phyloP scores from a whole-genome alignment of 768 basidiomycete species.

The Phaeolepiota aurea region DNA sequence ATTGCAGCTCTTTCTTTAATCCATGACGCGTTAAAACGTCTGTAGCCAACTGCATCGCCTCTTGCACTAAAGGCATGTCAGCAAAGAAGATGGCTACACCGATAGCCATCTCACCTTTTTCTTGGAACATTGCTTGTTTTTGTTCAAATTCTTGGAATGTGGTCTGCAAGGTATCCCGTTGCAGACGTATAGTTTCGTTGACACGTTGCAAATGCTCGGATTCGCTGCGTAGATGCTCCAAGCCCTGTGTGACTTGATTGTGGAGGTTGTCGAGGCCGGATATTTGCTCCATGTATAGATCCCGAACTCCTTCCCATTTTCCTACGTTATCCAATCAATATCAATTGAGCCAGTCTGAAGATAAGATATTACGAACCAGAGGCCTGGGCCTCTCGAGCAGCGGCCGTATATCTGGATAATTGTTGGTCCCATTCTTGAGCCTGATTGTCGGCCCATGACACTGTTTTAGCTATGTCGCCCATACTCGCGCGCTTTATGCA shows the following conservation, averaged over 20 bases:
- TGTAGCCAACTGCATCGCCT: conserved; percentile 31
- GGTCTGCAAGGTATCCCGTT: conserved; percentile 26
- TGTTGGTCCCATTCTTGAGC: conserved; percentile 49
- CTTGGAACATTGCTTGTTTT: conserved; percentile 31
- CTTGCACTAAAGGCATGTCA: conserved; percentile 14
- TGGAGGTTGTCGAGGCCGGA: conserved; percentile 49
- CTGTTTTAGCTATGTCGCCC: conserved; percentile 54
- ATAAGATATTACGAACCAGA: conserved; percentile 18
- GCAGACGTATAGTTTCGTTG: conserved; percentile 31
- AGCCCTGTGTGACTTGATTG: conserved; percentile 38
- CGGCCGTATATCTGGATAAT: conserved; percentile 37
- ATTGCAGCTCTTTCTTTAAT: conserved; percentile 14
- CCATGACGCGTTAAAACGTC: conserved; percentile 22
- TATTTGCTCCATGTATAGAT: conserved; percentile 55
- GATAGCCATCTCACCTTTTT: conserved; percentile 24
- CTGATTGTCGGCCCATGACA: conserved; percentile 68
- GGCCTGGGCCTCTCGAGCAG: conserved; percentile 28
- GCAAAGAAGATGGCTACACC: not conserved
- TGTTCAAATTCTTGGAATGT: conserved; percentile 34
- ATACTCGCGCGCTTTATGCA: conserved; percentile 54
- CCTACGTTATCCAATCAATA: conserved; percentile 24
- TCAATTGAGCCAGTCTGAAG: not conserved
- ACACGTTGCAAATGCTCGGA: conserved; percentile 33
- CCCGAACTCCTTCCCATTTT: conserved; percentile 52
- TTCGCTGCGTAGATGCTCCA: conserved; percentile 34